Conservation (phyloP, 148 eudicot species). For the Arbutus unedo region DNA sequence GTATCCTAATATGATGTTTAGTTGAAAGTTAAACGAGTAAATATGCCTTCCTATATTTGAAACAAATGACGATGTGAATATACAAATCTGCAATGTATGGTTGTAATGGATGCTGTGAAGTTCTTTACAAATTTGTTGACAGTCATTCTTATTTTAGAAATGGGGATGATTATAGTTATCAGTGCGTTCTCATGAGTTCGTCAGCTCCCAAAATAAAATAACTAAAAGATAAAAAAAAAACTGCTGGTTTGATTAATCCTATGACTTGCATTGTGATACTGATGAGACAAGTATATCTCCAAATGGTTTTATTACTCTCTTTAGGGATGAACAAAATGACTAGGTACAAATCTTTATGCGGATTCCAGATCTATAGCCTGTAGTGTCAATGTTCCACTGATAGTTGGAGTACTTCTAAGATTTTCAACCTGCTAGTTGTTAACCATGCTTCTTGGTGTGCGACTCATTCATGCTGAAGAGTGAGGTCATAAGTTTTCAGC, state of each 20-base stretch:
- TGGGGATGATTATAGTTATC: neutral
- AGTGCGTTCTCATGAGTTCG: neutral
- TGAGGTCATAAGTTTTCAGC: neutral
- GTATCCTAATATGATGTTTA: neutral
- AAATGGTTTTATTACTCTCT: neutral
- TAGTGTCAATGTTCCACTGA: neutral
- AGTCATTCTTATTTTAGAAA: neutral
- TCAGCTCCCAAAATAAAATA: neutral
- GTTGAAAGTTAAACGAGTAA: neutral
- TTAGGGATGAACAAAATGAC: neutral
- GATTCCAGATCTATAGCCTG: neutral
- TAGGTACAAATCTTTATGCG: neutral
- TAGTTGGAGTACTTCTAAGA: neutral
- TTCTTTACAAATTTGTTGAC: neutral
- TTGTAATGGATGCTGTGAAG: constrained; percentile 4
- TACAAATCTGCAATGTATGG: neutral
- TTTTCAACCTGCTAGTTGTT: neutral
- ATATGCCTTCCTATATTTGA: neutral
- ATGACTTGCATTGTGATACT: neutral
- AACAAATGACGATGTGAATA: neutral
- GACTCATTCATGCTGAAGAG: neutral
- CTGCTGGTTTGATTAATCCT: neutral
- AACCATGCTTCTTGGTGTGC: neutral
- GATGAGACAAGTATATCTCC: neutral
- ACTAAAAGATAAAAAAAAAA: neutral